phyloP scores from a whole-genome alignment of 208 protist species.

The Novymonas esmeraldas region DNA sequence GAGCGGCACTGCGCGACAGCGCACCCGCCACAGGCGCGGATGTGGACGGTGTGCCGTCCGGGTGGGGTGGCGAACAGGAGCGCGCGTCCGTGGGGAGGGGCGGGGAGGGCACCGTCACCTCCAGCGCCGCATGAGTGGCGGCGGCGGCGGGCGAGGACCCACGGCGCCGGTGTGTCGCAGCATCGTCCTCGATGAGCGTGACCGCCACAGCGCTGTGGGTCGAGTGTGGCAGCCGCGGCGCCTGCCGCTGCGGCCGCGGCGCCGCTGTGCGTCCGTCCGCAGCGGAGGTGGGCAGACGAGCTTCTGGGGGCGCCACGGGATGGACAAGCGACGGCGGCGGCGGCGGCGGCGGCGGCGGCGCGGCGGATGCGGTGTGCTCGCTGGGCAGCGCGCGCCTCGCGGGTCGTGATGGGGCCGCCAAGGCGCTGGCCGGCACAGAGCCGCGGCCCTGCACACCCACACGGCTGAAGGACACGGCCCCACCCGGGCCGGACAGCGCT shows the following conservation, averaged over 20 bases:
- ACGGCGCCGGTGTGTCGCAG: neutral
- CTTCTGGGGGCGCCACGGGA: no score
- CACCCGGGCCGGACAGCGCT: constrained; percentile 3
- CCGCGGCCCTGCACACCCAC: constrained; percentile 21
- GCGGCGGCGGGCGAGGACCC: neutral
- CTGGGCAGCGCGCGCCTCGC: constrained; percentile 14
- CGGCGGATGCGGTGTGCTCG: constrained; percentile 14
- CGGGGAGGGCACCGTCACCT: no score
- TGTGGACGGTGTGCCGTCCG: no score
- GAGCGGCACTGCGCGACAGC: constrained; percentile 1
- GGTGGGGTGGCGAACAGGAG: no score
- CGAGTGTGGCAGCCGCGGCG: neutral
- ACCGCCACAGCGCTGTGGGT: neutral
- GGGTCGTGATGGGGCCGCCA: constrained; percentile 22
- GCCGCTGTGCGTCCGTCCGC: neutral
- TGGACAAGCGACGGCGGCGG: no score
- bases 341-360: neutral
- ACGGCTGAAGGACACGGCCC: constrained; percentile 25
- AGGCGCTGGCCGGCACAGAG: constrained; percentile 19
- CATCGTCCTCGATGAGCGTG: constrained; percentile 7
- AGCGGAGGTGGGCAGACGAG: neutral
- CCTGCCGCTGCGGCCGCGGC: constrained; percentile 6
- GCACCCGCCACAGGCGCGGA: no score
- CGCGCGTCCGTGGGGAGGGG: no score
- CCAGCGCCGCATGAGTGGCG: neutral